Conservation (phyloP, 2,329 filamentous ascomycete genomes). For the Aspergillus floridensis region DNA sequence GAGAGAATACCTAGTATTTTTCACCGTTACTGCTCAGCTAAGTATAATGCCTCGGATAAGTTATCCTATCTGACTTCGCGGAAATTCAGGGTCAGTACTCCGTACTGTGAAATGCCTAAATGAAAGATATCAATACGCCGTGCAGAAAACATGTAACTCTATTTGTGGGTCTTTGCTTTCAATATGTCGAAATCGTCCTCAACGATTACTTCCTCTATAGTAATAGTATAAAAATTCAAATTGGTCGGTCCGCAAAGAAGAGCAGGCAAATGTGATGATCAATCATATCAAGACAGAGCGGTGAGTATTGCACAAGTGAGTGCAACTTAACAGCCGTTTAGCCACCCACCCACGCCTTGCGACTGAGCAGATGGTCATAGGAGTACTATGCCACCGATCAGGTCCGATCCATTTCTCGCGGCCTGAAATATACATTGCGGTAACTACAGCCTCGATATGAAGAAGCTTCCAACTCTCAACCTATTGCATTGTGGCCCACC, state of each 20-base stretch:
- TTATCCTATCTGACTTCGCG: not conserved
- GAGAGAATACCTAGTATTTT: not conserved
- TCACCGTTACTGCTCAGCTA: not conserved
- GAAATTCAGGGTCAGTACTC: no score
- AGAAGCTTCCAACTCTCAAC: slow-evolving; percentile 2
- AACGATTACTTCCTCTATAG: not conserved
- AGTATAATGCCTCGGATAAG: not conserved
- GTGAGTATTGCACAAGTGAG: not conserved
- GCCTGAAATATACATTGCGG: slow-evolving; percentile 9
- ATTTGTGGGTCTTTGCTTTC: not conserved
- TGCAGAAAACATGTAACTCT: not conserved
- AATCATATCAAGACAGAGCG: slow-evolving; percentile 5
- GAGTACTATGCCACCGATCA: slow-evolving; percentile 3
- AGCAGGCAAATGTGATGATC: not conserved
- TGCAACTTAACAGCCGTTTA: not conserved
- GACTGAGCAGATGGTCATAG: not conserved
- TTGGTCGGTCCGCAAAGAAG: not conserved
- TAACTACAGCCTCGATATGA: not conserved
- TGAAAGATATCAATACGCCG: no score
- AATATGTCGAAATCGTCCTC: not conserved
- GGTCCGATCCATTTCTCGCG: not conserved
- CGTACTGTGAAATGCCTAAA: no score
- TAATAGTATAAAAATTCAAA: no score
- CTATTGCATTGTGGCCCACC: not conserved
- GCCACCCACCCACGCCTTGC: not conserved